Conservation (phyloP, 768 basidiomycete species). For the Cystofilobasidium bisporidii region DNA sequence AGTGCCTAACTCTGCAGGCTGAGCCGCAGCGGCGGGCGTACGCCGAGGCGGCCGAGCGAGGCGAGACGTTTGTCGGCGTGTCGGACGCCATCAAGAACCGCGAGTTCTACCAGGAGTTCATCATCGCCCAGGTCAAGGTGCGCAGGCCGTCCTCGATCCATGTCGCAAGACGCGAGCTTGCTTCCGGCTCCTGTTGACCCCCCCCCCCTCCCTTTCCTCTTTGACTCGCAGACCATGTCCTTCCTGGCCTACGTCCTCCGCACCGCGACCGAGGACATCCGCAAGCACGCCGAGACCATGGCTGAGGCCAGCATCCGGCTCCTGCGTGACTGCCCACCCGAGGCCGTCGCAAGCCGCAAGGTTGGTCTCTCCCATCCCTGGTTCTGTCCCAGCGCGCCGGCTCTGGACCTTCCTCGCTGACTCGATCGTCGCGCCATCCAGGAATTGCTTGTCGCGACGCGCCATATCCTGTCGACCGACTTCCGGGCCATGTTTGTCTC, state of each 20-base stretch:
- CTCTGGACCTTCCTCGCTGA: neutral
- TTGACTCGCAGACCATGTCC: conserved; percentile 60
- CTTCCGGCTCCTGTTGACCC: too few species aligned
- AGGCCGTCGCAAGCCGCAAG: conserved; percentile 69
- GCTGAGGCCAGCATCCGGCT: conserved; percentile 73
- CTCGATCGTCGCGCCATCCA: conserved; percentile 35
- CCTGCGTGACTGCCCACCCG: conserved; percentile 84
- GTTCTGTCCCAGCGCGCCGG: neutral
- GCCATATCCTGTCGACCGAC: conserved; percentile 72
- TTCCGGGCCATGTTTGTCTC: conserved; percentile 68
- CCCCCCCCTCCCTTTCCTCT: too few species aligned
- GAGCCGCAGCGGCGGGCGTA: conserved; percentile 70
- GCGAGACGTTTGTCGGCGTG: conserved; percentile 71
- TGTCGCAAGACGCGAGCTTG: neutral
- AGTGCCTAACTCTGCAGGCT: conserved; percentile 62
- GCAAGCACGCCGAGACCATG: conserved; percentile 68
- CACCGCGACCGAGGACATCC: conserved; percentile 53
- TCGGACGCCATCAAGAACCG: conserved; percentile 63
- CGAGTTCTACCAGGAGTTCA: conserved; percentile 66
- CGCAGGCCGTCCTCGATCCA: too few species aligned
- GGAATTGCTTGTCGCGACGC: conserved; percentile 86
- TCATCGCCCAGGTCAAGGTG: conserved; percentile 85
- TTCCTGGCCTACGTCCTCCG: conserved; percentile 84
- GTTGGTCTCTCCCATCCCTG: conserved; percentile 40
- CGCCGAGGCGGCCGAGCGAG: conserved; percentile 69